These are phyloP conservation scores for Lichtheimia corymbifera DNA, from an alignment of 371 early-diverging fungal species.

Conservation along the genomic window DNA sequence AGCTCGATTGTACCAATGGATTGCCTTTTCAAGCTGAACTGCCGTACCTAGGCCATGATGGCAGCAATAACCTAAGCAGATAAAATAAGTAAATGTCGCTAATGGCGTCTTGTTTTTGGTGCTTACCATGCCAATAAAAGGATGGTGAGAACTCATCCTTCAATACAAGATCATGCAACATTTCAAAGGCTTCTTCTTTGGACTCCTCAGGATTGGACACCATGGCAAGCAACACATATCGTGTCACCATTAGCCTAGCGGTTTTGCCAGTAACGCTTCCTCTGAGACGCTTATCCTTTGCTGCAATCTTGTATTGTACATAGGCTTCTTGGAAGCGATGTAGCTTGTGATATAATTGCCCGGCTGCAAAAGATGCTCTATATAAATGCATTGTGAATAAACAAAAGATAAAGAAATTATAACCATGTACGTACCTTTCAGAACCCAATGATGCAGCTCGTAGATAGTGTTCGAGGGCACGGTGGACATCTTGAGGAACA, in stretches of 20 bases:
- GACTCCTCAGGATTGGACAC: conserved; percentile 6
- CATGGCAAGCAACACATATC: conserved; percentile 29
- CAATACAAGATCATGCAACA: conserved; percentile 23
- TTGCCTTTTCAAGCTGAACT: conserved; percentile 19
- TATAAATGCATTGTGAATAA: not conserved
- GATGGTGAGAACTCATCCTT: conserved; percentile 32
- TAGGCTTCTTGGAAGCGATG: conserved; percentile 40
- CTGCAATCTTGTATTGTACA: conserved; percentile 30
- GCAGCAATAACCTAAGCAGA: conserved; percentile 24
- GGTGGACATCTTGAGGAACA: conserved; percentile 53
- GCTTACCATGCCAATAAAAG: conserved; percentile 43
- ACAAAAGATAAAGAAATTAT: not conserved
- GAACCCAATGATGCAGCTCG: conserved; percentile 40
- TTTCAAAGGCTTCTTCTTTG: conserved; percentile 30
- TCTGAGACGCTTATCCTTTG: conserved; percentile 30
- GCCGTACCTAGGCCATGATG: conserved; percentile 30
- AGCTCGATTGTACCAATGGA: conserved; percentile 29
- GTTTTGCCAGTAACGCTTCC: conserved; percentile 26
- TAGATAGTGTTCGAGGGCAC: conserved; percentile 50
- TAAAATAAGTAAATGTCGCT: not conserved
- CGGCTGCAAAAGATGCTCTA: conserved; percentile 49
- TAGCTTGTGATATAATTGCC: conserved; percentile 39
- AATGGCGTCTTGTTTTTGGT: not conserved
- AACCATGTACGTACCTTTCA: conserved; percentile 26
- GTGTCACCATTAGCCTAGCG: conserved; percentile 39